Percentiles rank a stretch among this genome's conserved stretches.
Evolutionary conservation across 768 basidiomycete species (phyloP).

Genomic region (Russula dissimulans): DNA sequence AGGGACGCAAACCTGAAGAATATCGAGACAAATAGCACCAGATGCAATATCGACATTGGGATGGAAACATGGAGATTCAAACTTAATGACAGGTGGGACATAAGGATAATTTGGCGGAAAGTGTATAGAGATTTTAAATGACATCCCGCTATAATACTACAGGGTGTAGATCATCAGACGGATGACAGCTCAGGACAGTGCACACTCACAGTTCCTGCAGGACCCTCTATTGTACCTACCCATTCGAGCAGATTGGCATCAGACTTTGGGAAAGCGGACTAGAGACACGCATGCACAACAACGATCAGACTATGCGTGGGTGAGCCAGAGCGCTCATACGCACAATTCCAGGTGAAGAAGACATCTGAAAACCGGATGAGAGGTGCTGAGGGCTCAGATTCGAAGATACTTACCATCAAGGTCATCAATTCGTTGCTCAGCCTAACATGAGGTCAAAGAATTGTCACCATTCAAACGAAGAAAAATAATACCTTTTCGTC

Average conservation of each 20-base stretch:
- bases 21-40: conserved; percentile 79
- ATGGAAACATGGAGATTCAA: conserved; percentile 85
- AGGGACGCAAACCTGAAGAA: conserved; percentile 53
- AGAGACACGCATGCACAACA: neutral
- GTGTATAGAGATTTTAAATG: conserved; percentile 73
- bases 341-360: conserved; percentile 81
- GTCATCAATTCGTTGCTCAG: conserved; percentile 82
- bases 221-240: conserved; percentile 82
- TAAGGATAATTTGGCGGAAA: conserved; percentile 89
- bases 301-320: neutral
- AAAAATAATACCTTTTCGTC: conserved; percentile 61
- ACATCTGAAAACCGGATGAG: conserved; percentile 47
- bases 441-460: conserved; percentile 29
- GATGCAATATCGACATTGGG: conserved; percentile 78
- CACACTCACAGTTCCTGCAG: conserved; percentile 56
- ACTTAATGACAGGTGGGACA: conserved; percentile 75
- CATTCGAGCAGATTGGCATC: conserved; percentile 86
- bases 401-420: conserved; percentile 56
- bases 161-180: conserved; percentile 2
- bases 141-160: conserved; percentile 69
- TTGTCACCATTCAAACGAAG: neutral
- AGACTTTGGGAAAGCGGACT: conserved; percentile 87
- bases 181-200: neutral
- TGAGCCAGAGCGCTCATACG: conserved; percentile 24
- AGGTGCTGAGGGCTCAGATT: neutral